Evolutionary conservation across 768 basidiomycete genomes (phyloP).

Genomic region (Amanita inopinata): DNA sequence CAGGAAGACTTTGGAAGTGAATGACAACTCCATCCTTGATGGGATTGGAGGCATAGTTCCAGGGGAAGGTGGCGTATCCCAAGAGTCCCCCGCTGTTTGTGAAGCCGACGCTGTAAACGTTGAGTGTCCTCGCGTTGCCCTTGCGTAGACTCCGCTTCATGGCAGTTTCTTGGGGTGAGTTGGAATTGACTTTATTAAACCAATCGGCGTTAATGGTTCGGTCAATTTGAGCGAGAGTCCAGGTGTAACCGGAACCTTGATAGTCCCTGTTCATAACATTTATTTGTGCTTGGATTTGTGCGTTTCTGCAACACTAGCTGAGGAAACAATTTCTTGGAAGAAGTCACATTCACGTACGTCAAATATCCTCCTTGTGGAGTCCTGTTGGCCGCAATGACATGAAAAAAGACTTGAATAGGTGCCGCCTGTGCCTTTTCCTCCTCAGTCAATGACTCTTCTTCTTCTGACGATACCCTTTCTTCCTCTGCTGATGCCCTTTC

Average conservation of each 20-base stretch:
- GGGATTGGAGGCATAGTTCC: constrained; percentile 19
- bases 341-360: neutral
- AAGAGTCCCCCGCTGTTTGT: constrained; percentile 24
- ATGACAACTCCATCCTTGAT: constrained; percentile 31
- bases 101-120: constrained; percentile 18
- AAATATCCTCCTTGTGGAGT: neutral
- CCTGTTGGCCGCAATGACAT: neutral
- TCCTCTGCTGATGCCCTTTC: too few species aligned
- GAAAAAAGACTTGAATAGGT: neutral
- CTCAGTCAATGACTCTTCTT: too few species aligned
- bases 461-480: too few species aligned
- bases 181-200: constrained; percentile 28
- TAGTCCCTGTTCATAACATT: constrained; percentile 31
- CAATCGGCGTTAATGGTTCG: constrained; percentile 27
- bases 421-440: neutral
- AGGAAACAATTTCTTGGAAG: too few species aligned
- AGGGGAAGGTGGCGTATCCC: constrained; percentile 36
- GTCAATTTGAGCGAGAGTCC: constrained; percentile 22
- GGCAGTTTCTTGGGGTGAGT: constrained; percentile 17
- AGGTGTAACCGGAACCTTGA: constrained; percentile 22
- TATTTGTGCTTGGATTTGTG: constrained; percentile 26
- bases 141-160: neutral
- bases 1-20: constrained; percentile 20
- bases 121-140: neutral
- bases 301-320: constrained; percentile 12